Evolutionary conservation across 352 stramenopile species (phyloP).

Genomic region (Globisporangium irregulare): DNA sequence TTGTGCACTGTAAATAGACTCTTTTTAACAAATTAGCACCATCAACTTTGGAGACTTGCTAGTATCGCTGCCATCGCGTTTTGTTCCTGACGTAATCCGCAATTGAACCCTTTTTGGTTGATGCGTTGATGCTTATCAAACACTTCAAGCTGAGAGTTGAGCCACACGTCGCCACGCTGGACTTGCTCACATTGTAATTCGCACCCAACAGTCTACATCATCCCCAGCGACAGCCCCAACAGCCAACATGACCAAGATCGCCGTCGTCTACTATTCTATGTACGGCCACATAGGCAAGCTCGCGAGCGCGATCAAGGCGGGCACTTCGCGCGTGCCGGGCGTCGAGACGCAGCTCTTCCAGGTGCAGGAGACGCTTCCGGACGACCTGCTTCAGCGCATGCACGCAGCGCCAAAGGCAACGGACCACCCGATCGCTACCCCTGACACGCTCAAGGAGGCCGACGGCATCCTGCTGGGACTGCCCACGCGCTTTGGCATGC

Average conservation of each 20-base stretch:
- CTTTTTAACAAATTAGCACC: too few relatives aligned
- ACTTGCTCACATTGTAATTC: too few relatives aligned
- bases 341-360: conserved; percentile 58
- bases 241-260: conserved; percentile 47
- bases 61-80: too few relatives aligned
- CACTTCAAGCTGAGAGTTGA: too few relatives aligned
- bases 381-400: conserved; percentile 71
- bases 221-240: conserved; percentile 3
- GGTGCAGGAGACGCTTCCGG: conserved; percentile 72
- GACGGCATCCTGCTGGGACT: conserved; percentile 86
- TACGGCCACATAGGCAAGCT: conserved; percentile 80
- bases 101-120: too few relatives aligned
- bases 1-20: too few relatives aligned
- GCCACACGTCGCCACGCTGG: too few relatives aligned
- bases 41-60: too few relatives aligned
- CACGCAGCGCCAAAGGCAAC: conserved; percentile 55
- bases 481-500: conserved; percentile 76
- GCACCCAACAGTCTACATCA: too few relatives aligned
- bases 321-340: conserved; percentile 49
- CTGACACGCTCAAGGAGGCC: conserved; percentile 54
- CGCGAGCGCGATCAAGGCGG: conserved; percentile 59
- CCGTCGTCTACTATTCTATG: conserved; percentile 80
- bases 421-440: conserved; percentile 48
- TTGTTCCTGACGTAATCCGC: too few relatives aligned
- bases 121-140: too few relatives aligned